phyloP scores from a whole-genome alignment of 148 eudicot species.

The Silene latifolia region DNA sequence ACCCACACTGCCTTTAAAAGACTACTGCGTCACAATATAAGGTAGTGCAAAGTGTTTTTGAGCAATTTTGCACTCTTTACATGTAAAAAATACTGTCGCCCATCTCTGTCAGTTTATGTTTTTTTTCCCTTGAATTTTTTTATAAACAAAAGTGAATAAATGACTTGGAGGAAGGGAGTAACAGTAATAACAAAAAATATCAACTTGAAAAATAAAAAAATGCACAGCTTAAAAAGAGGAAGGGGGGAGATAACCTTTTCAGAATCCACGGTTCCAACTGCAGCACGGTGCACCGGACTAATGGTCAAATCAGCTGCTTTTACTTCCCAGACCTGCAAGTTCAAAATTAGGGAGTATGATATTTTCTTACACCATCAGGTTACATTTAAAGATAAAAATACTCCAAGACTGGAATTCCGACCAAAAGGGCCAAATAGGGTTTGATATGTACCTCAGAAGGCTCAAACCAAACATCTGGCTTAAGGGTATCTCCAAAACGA shows the following conservation, averaged over 20 bases:
- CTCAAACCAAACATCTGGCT: constrained; percentile 98
- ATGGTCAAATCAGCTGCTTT: constrained; percentile 98
- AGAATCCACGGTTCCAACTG: constrained; percentile 70
- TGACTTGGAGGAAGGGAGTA: neutral
- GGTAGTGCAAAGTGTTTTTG: neutral
- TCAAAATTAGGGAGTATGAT: neutral
- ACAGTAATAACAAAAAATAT: neutral
- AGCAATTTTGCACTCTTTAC: neutral
- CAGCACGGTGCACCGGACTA: constrained; percentile 92
- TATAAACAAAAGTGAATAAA: no score
- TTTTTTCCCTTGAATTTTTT: no score
- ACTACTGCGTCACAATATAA: neutral
- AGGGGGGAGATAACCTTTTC: constrained; percentile 49
- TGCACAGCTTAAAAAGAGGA: neutral
- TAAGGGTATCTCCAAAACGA: constrained; percentile 57
- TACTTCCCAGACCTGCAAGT: constrained; percentile 87
- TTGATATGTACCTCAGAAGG: constrained; percentile 64
- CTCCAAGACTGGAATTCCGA: neutral
- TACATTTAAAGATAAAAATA: neutral
- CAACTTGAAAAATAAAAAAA: neutral
- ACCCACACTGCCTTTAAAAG: no score
- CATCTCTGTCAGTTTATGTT: no score
- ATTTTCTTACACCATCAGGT: neutral
- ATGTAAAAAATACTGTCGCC: no score
- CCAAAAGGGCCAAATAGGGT: neutral